A percentile compares a stretch with the other conserved stretches of the same genome.
phyloP scores from a whole-genome alignment of 768 basidiomycete genomes.

The Suillus discolor region DNA sequence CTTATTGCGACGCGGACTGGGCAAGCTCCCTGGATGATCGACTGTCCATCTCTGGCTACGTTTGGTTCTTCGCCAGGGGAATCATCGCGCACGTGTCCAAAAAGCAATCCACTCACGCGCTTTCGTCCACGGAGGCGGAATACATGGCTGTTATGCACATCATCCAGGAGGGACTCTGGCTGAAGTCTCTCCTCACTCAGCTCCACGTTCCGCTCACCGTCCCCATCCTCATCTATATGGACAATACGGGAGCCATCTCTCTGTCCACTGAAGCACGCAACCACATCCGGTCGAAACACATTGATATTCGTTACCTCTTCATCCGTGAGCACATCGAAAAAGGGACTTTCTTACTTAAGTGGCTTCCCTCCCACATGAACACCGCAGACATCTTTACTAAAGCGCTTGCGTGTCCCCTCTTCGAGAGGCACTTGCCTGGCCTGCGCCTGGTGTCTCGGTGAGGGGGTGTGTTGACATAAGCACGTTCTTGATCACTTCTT shows the following conservation, averaged over 20 bases:
- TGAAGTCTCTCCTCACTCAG: neutral
- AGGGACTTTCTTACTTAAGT: neutral
- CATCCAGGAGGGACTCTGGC: neutral
- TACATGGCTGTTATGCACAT: constrained; percentile 20
- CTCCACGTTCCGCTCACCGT: neutral
- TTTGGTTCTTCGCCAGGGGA: neutral
- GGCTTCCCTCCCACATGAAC: neutral
- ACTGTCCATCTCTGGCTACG: neutral
- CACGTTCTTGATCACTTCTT: too few species aligned
- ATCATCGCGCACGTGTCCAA: neutral
- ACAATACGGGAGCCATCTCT: neutral
- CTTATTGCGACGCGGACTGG: neutral
- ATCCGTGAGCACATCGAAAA: neutral
- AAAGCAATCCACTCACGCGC: constrained; percentile 19
- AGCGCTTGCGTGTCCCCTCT: neutral
- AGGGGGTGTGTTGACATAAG: too few species aligned
- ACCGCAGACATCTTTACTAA: neutral
- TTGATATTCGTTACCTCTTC: neutral
- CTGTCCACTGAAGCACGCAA: neutral
- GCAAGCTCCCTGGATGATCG: neutral
- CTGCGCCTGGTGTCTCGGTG: too few species aligned
- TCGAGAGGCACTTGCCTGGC: neutral
- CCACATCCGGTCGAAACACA: neutral
- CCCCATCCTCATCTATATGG: neutral
- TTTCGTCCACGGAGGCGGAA: constrained; percentile 29